Evolutionary conservation across 306 rosid species (phyloP).

Genomic region (Calophaca sinica): DNA sequence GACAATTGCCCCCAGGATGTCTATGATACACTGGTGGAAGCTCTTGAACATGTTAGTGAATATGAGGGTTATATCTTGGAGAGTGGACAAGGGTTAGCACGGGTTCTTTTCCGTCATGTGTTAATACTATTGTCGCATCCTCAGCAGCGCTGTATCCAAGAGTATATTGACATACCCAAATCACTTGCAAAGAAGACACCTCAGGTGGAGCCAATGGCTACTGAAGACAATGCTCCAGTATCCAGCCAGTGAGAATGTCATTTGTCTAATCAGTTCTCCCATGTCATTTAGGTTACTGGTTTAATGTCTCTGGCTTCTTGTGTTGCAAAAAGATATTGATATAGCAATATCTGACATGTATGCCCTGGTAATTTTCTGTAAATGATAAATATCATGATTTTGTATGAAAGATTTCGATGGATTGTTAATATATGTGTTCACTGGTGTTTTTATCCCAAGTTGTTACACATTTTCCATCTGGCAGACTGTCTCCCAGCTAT

Average conservation of each 20-base stretch:
- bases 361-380: conserved; percentile 38
- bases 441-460: background rate
- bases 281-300: conserved; percentile 24
- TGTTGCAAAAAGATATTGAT: conserved; percentile 29
- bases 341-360: conserved; percentile 11
- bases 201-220: conserved; percentile 59
- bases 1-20: conserved; percentile 95
- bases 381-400: conserved; percentile 32
- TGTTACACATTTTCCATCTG: background rate
- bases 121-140: conserved; percentile 78
- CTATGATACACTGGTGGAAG: conserved; percentile 82
- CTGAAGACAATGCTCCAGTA: conserved; percentile 61
- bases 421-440: conserved; percentile 24
- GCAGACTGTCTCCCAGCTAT: background rate
- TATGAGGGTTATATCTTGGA: conserved; percentile 91
- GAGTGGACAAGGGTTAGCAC: conserved; percentile 86
- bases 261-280: conserved; percentile 13
- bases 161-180: conserved; percentile 77
- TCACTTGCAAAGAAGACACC: conserved; percentile 68
- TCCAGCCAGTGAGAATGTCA: conserved; percentile 57
- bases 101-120: conserved; percentile 73
- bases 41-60: conserved; percentile 89
- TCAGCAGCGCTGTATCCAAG: conserved; percentile 88
- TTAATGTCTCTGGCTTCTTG: conserved; percentile 42
- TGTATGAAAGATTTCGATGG: conserved; percentile 21